Conservation (phyloP, 805 yeast genomes). For the Metschnikowia chrysomelidarum region DNA sequence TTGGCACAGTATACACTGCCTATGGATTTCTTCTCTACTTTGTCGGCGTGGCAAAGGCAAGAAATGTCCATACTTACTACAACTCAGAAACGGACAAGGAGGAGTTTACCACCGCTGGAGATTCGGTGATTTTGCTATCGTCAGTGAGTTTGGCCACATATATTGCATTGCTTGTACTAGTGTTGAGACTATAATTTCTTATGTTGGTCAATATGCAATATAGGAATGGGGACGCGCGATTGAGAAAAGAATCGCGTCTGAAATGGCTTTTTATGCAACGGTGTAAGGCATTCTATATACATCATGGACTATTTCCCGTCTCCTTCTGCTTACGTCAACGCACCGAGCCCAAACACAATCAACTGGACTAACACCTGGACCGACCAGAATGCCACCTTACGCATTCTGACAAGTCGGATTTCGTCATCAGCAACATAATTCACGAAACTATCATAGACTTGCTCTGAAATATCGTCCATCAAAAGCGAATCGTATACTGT, state of each 20-base stretch:
- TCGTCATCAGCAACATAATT: constrained; percentile 87
- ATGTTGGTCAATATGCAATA: too few relatives aligned
- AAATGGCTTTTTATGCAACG: too few relatives aligned
- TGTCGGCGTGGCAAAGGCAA: constrained; percentile 37
- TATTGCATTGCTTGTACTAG: constrained; percentile 48
- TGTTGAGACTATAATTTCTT: constrained; percentile 44
- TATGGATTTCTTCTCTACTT: constrained; percentile 50
- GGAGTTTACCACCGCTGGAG: constrained; percentile 61
- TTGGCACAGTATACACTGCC: constrained; percentile 63
- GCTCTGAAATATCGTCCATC: constrained; percentile 88
- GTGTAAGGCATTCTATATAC: too few relatives aligned
- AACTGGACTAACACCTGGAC: constrained; percentile 80
- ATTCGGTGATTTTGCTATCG: constrained; percentile 52
- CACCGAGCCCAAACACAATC: constrained; percentile 78
- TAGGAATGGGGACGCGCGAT: too few relatives aligned
- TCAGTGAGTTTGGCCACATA: constrained; percentile 51
- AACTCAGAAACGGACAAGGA: constrained; percentile 35
- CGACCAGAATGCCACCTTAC: constrained; percentile 91
- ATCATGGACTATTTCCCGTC: too few relatives aligned
- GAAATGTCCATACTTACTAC: constrained; percentile 36
- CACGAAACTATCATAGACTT: constrained; percentile 88
- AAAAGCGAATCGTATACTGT: constrained; percentile 86
- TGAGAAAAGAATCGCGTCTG: too few relatives aligned
- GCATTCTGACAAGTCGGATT: constrained; percentile 64
- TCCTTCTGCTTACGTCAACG: constrained; percentile 31